These are phyloP conservation scores for Aspergillus sparsus DNA, from an alignment of 495 filamentous ascomycete species.

Conservation along the genomic window DNA sequence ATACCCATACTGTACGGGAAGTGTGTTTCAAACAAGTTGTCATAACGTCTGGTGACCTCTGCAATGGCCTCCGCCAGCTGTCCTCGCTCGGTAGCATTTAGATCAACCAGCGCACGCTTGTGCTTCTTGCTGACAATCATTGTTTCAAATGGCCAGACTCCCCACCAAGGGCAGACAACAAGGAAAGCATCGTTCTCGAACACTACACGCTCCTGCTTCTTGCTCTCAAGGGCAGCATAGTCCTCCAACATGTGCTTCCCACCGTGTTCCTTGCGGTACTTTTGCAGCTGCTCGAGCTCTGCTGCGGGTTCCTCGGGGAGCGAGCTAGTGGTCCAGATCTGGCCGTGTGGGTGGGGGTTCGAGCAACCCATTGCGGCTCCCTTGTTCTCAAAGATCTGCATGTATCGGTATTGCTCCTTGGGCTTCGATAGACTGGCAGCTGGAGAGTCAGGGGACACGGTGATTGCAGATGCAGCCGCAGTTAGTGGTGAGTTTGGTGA, in stretches of 20 bases:
- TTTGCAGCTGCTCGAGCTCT: conserved; percentile 74
- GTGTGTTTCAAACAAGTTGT: conserved; percentile 94
- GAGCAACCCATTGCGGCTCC: conserved; percentile 98
- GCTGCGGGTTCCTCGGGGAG: conserved; percentile 83
- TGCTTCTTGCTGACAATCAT: conserved; percentile 84
- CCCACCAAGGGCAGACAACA: conserved; percentile 95
- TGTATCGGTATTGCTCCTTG: conserved; percentile 83
- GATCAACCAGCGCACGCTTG: conserved; percentile 77
- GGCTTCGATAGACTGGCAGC: conserved; percentile 51
- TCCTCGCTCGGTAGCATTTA: conserved; percentile 64
- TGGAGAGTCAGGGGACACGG: conserved; percentile 51
- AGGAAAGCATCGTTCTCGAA: conserved; percentile 82
- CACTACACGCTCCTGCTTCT: conserved; percentile 81
- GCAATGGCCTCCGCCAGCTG: conserved; percentile 80
- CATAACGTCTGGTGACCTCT: conserved; percentile 86
- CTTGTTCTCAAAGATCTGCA: conserved; percentile 99
- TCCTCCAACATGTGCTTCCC: conserved; percentile 77
- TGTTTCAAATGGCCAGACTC: conserved; percentile 93
- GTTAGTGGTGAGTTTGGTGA: conserved; percentile 69
- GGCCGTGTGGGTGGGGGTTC: conserved; percentile 96
- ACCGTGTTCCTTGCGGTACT: conserved; percentile 70
- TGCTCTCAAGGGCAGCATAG: conserved; percentile 80
- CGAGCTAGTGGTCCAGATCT: conserved; percentile 90
- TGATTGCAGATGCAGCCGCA: conserved; percentile 45
- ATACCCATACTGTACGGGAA: conserved; percentile 95